Base-by-base conservation (phyloP, 2,329 filamentous ascomycete genomes). In the Cladosporium sp. region DNA sequence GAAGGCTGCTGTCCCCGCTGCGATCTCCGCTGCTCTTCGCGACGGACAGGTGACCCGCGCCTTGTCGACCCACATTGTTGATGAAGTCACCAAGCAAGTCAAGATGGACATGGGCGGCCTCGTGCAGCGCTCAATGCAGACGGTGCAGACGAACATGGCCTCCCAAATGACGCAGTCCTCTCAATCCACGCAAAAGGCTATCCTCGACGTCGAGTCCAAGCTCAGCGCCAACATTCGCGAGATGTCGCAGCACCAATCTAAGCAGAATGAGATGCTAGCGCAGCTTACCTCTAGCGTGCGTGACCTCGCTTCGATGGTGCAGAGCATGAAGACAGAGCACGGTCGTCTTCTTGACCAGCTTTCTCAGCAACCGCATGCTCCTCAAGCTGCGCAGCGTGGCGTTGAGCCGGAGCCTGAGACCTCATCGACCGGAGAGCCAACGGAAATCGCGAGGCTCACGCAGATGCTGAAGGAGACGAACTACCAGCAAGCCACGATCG, bases 31-130 rank as follows among this genome's bases (percentile, higher is more conserved):
- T 58, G 82, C 86, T 18, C 70, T 96, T 49, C 84, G 88, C 64
- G 86, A 85, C 58, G 83, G 84, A 9, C 85, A 91, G 45, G 76
- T 93, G 37, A 74, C 89, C 57, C 85, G 85, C 62, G 73, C 79
- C 6, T 81, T 96, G 51, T 80, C 85, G 3, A 88, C 95, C 49
- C 80, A 83, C 46, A 79, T 95, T 33, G 77, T 83, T 2, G 80
- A 81, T 58, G 82, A 80, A 45, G 78, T 95, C 31, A 72, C 80
- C 41, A 82, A 81, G 51, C 49, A 52, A 28, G 43, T 52, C 43
- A 52, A 52, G 37, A 52, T 45, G 49, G 49, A 52, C 16, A 52
- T 52, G 49, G 49, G 49, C n/a, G 49, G 49, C 9, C 49, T 52
- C 7, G 76, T 95, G 28, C 86, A 95, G 63, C 77, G 81, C 52